Conservation (phyloP, 352 stramenopile genomes). For the Phytophthora fragariae region DNA sequence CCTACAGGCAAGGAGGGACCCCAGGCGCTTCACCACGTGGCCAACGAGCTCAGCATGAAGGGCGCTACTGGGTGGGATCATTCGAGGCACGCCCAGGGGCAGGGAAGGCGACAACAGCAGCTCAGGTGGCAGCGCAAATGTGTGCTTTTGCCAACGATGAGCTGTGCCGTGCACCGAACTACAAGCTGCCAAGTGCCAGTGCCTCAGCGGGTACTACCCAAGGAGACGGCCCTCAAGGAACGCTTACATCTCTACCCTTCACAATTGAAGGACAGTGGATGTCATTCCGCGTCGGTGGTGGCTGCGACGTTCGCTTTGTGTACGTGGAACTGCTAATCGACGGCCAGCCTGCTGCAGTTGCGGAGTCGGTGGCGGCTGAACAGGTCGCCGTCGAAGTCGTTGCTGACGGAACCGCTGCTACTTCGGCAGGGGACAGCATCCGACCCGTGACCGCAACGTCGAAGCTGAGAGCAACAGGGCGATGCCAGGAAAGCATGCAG, state of each 20-base stretch:
- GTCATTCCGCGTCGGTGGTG: slow-evolving; percentile 95
- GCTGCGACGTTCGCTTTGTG: slow-evolving; percentile 91
- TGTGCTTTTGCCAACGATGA: slow-evolving; percentile 79
- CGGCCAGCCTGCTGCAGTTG: slow-evolving; percentile 54
- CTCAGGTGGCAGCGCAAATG: slow-evolving; percentile 41
- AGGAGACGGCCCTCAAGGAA: slow-evolving; percentile 92
- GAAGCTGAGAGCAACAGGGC: slow-evolving; percentile 87
- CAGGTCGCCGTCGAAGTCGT: slow-evolving; percentile 39
- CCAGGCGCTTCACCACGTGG: slow-evolving; percentile 42
- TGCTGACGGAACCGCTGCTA: slow-evolving; percentile 11
- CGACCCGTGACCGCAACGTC: slow-evolving; percentile 47
- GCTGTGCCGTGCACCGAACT: slow-evolving; percentile 73
- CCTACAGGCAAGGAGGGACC: slow-evolving; percentile 49
- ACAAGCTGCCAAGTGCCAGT: slow-evolving; percentile 75
- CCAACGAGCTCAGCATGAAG: slow-evolving; percentile 69
- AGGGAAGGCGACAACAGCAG: slow-evolving; percentile 56
- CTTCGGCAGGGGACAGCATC: slow-evolving; percentile 5
- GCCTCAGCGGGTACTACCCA: slow-evolving; percentile 74
- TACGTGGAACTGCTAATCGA: slow-evolving; percentile 97
- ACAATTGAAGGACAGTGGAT: slow-evolving; percentile 90
- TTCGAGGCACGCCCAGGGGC: slow-evolving; percentile 91
- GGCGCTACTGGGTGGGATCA: slow-evolving; percentile 95
- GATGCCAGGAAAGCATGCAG: slow-evolving; percentile 92
- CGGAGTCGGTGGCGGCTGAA: slow-evolving; percentile 43
- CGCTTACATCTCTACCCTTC: slow-evolving; percentile 95